Evolutionary conservation across 495 filamentous ascomycete species (phyloP), one percentile per base, ranked within the genome.

Genomic region (Clohesyomyces aquaticus): DNA sequence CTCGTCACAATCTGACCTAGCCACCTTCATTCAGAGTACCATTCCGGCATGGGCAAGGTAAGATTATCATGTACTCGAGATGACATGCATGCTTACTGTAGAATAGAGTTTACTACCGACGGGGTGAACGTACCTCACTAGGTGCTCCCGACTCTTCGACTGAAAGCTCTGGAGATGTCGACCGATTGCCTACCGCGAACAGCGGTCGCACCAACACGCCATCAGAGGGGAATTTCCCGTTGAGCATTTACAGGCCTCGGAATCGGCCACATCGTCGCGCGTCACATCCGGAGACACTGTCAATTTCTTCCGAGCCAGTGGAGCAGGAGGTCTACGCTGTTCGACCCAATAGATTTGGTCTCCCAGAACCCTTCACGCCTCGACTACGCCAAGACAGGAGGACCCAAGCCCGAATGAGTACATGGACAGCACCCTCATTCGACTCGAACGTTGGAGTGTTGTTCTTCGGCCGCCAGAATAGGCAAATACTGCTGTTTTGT

Each of bases 401-500:
- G 18, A 80, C 79, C 27, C 80, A 76, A 28, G 74, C 63, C 19
- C 42, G 73, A 78, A 28, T 71, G 2, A 71, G 68, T 49, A 64
- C 68, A 10, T 29, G 89, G 87, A 81, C 82, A 53, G 84, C 89
- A 18, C 89, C 89, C 2, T 88, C 85, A 8, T 72, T 91, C 38
- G 86, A 86, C 60, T 90, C 84, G 76, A 80, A 78, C 21, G 77
- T 82, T 63, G 75, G 85, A 65, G 79, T 82, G 21, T 71, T 86
- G 11, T 55, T 86, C 4, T 78, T 88, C 68, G 88, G 85, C 42
- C 83, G 84, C 47, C 80, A 90, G 55, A 93, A 93, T 74, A 75
- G 85, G 35, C 94, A 98, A 75, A 84, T 97, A 16, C 76, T 94
- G 69, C 77, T 92, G n/a, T 98, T 98, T 74, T 86, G 87, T 58